Conservation (phyloP, 169 alveolate species). For the Plasmodium vinckei region DNA sequence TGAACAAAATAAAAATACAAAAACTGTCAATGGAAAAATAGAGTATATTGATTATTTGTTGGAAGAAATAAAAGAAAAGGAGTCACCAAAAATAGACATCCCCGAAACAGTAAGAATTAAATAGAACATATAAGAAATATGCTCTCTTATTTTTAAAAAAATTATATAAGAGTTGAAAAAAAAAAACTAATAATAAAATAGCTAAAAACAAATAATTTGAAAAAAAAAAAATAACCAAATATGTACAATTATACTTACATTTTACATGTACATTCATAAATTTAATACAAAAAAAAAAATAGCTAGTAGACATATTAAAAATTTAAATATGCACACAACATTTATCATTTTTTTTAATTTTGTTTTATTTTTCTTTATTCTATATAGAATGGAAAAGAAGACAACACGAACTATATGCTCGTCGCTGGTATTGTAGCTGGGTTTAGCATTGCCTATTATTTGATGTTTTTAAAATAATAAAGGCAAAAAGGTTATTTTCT, state of each 20-base stretch:
- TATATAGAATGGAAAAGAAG: conserved; percentile 36
- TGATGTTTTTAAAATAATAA: conserved; percentile 32
- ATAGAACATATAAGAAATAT: not conserved
- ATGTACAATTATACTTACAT: not conserved
- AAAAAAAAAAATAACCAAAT: conserved; percentile 21
- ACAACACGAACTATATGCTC: conserved; percentile 27
- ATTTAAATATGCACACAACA: not conserved
- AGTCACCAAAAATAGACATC: not conserved
- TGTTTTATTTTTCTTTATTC: not conserved
- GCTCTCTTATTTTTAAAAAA: not conserved
- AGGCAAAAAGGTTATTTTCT: not conserved
- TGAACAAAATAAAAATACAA: conserved; percentile 27
- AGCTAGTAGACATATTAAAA: not conserved
- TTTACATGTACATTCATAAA: conserved; percentile 8
- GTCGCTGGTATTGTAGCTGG: conserved; percentile 21
- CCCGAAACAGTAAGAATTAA: not conserved
- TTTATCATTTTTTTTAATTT: not conserved
- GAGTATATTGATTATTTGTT: conserved; percentile 56
- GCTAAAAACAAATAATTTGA: not conserved
- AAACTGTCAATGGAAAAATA: conserved; percentile 34
- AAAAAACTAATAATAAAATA: not conserved
- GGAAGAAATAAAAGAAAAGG: conserved; percentile 39
- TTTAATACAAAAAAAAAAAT: conserved; percentile 15
- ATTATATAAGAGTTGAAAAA: not conserved
- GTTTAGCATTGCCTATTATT: conserved; percentile 44